phyloP scores from a whole-genome alignment of 1,139 yeast species.

The Taiozyma onychis region DNA sequence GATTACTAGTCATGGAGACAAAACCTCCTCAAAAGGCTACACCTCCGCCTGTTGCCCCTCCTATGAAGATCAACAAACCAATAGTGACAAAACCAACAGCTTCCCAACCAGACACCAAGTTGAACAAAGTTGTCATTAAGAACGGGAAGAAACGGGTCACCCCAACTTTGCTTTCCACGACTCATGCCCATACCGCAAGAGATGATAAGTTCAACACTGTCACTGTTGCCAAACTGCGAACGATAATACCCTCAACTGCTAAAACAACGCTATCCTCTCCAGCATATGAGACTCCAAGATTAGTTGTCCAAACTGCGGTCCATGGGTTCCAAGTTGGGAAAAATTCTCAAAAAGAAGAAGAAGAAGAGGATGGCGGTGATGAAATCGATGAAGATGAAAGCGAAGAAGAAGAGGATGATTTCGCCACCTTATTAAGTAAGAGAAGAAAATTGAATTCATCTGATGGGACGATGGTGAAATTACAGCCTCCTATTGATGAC shows the following conservation, averaged over 20 bases:
- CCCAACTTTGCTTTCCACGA: conserved; percentile 60
- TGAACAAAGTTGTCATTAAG: conserved; percentile 26
- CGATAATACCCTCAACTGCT: conserved; percentile 6
- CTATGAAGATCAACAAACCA: neutral
- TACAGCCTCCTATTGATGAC: conserved; percentile 12
- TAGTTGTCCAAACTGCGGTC: conserved; percentile 32
- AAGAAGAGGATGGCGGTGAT: conserved; percentile 28
- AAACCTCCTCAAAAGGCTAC: neutral
- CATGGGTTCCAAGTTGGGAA: conserved; percentile 30
- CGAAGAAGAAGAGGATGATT: conserved; percentile 25
- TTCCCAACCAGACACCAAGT: conserved; percentile 13
- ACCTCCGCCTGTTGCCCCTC: conserved; percentile 1
- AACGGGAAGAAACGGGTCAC: conserved; percentile 84
- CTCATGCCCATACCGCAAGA: conserved; percentile 17
- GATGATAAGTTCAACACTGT: conserved; percentile 14
- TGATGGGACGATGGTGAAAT: conserved; percentile 3
- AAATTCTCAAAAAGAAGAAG: conserved; percentile 34
- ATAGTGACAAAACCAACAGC: neutral
- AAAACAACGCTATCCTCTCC: conserved; percentile 25
- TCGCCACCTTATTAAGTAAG: conserved; percentile 5
- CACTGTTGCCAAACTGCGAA: conserved; percentile 7
- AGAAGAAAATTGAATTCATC: conserved; percentile 6
- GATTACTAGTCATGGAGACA: conserved; percentile 30
- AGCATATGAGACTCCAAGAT: conserved; percentile 29
- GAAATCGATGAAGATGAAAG: conserved; percentile 31